Evolutionary conservation across 345 rosid genomes (phyloP), one percentile per base, ranked within the genome.

Genomic region (Brassica juncea): DNA sequence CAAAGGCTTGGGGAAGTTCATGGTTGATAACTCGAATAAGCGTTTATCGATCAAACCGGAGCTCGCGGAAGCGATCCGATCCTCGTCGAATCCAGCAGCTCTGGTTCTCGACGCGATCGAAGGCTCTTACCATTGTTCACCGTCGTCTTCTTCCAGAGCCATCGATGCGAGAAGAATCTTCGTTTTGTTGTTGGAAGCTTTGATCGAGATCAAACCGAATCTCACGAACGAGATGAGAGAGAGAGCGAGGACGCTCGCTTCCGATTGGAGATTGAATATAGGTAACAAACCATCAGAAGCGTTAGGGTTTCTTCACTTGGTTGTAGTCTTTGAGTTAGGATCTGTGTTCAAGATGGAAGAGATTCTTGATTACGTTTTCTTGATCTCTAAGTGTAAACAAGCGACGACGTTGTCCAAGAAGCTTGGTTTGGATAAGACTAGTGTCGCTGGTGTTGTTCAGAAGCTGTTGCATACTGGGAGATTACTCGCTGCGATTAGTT

Each of bases 71-170:
- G 88, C 89, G 49, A 68, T 90, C 60, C 77, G 81, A 42, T 62
- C 31, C 6, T 80, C 88, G 4, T 28, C 77, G 34, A 88, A 88
- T 73, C 88, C 90, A 1, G 85, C 87, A 1, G 52, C 73, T 6
- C 61, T 90, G 84, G 84, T 94, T 55, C 77, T 94, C 44, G 94
- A 86, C 76, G 94, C 94, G 44, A 73, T 92, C 82, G 89, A 84
- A 14, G 93, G 88, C 63, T 89, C 86, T 57, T 84, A 82, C 75
- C 59, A 68, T n/a, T 25, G 30, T 7, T 74, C 35, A 0, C 68
- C 74, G 0, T 42, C 72, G 19, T 62, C 75, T 1, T 27, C 72
- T 0, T 67, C 66, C 0, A 71, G 21, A 64, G 23, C 23, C 0
- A 31, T 66, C 23, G 77, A 59, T 32, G 69, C 72, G 3, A 85